Conservation (phyloP, 768 basidiomycete species). For the Kwoniella sp. region DNA sequence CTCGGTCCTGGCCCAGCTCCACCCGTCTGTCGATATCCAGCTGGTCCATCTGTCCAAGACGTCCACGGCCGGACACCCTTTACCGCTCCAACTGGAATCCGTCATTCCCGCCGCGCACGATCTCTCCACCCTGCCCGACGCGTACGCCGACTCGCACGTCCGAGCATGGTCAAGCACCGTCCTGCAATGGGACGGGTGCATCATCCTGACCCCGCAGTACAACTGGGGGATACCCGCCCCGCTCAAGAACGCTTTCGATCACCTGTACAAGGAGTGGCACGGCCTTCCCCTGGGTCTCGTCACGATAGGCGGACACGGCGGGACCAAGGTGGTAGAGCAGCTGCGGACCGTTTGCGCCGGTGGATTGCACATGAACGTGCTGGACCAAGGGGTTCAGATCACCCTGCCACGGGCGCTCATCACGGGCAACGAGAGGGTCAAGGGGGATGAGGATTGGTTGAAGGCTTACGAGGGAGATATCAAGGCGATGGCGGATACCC, state of each 20-base stretch:
- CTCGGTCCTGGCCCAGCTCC: neutral
- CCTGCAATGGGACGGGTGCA: slow-evolving; percentile 44
- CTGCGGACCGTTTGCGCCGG: slow-evolving; percentile 44
- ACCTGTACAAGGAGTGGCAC: slow-evolving; percentile 52
- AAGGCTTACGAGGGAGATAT: slow-evolving; percentile 2
- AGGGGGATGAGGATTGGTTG: slow-evolving; percentile 10
- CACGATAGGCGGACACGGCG: slow-evolving; percentile 51
- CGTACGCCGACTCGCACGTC: slow-evolving; percentile 43
- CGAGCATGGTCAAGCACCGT: slow-evolving; percentile 48
- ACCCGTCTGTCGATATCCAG: slow-evolving; percentile 3
- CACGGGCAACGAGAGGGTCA: slow-evolving; percentile 3
- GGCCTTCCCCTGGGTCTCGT: slow-evolving; percentile 49
- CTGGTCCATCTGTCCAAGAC: slow-evolving; percentile 3
- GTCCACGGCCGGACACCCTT: slow-evolving; percentile 16
- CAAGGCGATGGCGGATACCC: neutral
- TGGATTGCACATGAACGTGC: slow-evolving; percentile 42
- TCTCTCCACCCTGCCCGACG: neutral
- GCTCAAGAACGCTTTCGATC: slow-evolving; percentile 54
- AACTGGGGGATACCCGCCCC: slow-evolving; percentile 52
- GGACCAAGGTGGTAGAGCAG: slow-evolving; percentile 40
- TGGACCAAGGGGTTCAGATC: slow-evolving; percentile 59
- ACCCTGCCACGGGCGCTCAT: slow-evolving; percentile 50
- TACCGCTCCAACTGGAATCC: slow-evolving; percentile 5
- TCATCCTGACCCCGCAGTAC: slow-evolving; percentile 53
- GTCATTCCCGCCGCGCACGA: slow-evolving; percentile 8